Base-by-base conservation (phyloP, 805 yeast genomes). In the Zygosaccharomyces kombuchaensis region DNA sequence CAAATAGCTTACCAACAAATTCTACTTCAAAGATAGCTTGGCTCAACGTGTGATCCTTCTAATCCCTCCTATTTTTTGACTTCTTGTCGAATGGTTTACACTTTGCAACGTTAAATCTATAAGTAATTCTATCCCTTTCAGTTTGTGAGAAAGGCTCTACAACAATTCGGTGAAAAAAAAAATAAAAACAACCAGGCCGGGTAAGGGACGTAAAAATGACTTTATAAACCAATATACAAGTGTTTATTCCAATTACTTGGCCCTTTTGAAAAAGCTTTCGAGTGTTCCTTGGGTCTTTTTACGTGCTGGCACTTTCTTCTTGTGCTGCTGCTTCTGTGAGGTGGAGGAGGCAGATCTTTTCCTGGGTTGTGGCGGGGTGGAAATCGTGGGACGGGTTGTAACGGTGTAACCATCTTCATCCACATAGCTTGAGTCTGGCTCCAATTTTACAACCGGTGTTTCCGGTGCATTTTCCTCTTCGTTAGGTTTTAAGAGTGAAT, bases 331-430 rank as follows among this genome's bases (percentile, higher is more conserved):
- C 19, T 39, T 14, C 2, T 35, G 37, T 22, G 48, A 22, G 1
- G 52, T n/a, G 4, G 51, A 17, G 22, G 25, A 25, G 14, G 38
- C 36, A 9, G 46, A 25, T 4, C 51, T 41, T 27, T 45, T 48
- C 22, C 37, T 32, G n/a, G 47, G 32, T 16, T 39, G 34, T 17
- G 53, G 45, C 9, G 50, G 49, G 2, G 55, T 45, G 4, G 55
- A 40, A 23, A 57, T 43, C 6, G 47, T n/a, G 8, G 53, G 36
- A 5, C 52, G 52, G 14, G 54, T 55, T 4, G 67, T 63, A 9
- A 65, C 67, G 25, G 55, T 58, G 44, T 62, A 65, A 6, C 69
- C 69, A 21, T 65, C 69, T 10, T 62, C 62, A 40, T 65, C 69
- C 2, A 61, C 53, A 34, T 55, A 60, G 1, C 58, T 49, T 1